These are phyloP conservation scores for Isoetes taiwanensis DNA, from an alignment of 75 land plant genomes.

Conservation along the genomic window DNA sequence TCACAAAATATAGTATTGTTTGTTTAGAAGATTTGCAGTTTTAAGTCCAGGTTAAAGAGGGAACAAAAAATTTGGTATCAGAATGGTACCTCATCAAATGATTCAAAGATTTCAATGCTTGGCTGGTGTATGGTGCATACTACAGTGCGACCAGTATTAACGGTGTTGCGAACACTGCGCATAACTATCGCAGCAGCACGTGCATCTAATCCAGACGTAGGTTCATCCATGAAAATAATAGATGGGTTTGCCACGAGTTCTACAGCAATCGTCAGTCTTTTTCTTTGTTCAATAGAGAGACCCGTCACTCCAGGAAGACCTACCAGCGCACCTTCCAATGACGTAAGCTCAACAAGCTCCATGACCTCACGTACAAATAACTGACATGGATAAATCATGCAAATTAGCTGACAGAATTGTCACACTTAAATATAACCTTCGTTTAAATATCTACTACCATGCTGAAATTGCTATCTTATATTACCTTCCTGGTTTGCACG, in stretches of 20 bases:
- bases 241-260: slow-evolving; percentile 35
- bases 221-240: slow-evolving; percentile 38
- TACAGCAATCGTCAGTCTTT: slow-evolving; percentile 30
- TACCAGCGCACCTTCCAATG: slow-evolving; percentile 23
- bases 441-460: no score
- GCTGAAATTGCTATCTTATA: background rate
- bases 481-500: slow-evolving; percentile 25
- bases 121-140: slow-evolving; percentile 37
- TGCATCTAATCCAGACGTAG: slow-evolving; percentile 36
- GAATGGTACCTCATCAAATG: slow-evolving; percentile 31
- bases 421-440: no score
- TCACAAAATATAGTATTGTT: background rate
- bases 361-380: slow-evolving; percentile 27
- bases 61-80: no score
- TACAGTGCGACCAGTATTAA: slow-evolving; percentile 30
- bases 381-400: slow-evolving; percentile 10
- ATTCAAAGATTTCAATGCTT: slow-evolving; percentile 31
- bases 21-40: no score
- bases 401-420: no score
- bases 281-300: slow-evolving; percentile 30
- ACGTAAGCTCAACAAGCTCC: slow-evolving; percentile 27
- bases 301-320: slow-evolving; percentile 33
- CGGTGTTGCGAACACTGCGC: slow-evolving; percentile 30
- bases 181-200: slow-evolving; percentile 36
- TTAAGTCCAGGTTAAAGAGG: no score